These are phyloP conservation scores for Coniella lustricola DNA, from an alignment of 2,329 filamentous ascomycete species.

Conservation along the genomic window DNA sequence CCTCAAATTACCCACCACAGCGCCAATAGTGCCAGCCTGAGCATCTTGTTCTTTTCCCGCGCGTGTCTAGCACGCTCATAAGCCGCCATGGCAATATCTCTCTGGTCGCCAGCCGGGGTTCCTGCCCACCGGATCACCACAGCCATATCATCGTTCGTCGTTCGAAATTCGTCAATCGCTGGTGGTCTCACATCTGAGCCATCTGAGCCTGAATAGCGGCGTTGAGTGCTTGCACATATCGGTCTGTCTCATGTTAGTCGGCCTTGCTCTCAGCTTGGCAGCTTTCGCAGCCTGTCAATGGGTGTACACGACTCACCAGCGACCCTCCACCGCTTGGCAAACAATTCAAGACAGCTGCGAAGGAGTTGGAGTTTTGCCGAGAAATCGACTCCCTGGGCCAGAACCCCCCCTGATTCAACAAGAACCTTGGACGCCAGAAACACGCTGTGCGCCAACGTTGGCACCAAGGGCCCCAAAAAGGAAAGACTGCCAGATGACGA, in stretches of 20 bases:
- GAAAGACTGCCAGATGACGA: conserved; percentile 12
- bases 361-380: conserved; percentile 20
- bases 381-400: conserved; percentile 20
- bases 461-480: conserved; percentile 17
- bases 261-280: too few species aligned
- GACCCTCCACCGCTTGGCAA: conserved; percentile 23
- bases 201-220: conserved; percentile 9
- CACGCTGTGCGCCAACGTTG: conserved; percentile 21
- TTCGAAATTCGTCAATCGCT: neutral
- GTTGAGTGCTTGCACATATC: conserved; percentile 13
- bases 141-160: neutral
- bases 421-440: conserved; percentile 22
- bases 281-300: too few species aligned
- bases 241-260: neutral
- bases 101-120: neutral
- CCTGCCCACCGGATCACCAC: neutral
- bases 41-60: too few species aligned
- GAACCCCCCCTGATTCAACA: conserved; percentile 20
- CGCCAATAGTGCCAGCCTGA: too few species aligned
- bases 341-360: conserved; percentile 17
- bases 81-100: too few species aligned
- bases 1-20: too few species aligned
- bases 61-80: too few species aligned
- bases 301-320: conserved; percentile 22
- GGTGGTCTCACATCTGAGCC: conserved; percentile 5